Evolutionary conservation across 75 land plant genomes (phyloP), one percentile per base, ranked within the genome.

Genomic region (Gnetum montanum): DNA sequence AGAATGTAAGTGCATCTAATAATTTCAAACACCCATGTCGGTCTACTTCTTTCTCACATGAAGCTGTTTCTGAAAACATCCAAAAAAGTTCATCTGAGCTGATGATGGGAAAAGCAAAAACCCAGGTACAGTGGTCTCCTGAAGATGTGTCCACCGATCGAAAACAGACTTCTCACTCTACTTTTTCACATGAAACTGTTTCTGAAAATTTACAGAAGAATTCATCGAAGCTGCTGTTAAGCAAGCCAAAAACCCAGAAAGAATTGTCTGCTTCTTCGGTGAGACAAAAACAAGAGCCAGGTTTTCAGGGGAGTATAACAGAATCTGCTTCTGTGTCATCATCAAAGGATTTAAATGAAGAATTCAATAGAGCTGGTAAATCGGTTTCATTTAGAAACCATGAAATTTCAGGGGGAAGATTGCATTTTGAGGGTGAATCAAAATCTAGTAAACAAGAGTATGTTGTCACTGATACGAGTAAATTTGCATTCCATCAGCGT

Each of bases 81-180:
- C 35, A 73, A 61, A 61, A 58, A 65, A n/a, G n/a, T n/a, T 54
- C 75, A 61, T 48, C 25, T 22, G 34, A 65, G 66, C 31, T 34
- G 24, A 34, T 46, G 43, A 10, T 8, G 20, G 19, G 64, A 65
- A 31, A 38, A 58, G 46, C 22, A 18, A 35, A 8, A 45, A n/a
- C 61, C 60, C 27, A 34, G 23, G 34, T 6, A 31, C n/a, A 48
- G 44, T 33, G 11, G 34, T 31, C 25, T 46, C n/a, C n/a, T 6
- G 15, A 12, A 18, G 60, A 31, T 1, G 31, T 16, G 34, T 10
- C 33, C 12, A 41, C 37, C 8, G 12, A 31, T 23, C 26, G 10
- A 24, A 38, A 23, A 12, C 20, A 13, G 34, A 29, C 29, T 4
- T 24, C 25, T 57, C 43, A 10, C 44, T 34, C 3, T 35, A 36